Evolutionary conservation across 768 basidiomycete genomes (phyloP), one percentile per base, ranked within the genome.

Genomic region (Guyanaporus albipodus): DNA sequence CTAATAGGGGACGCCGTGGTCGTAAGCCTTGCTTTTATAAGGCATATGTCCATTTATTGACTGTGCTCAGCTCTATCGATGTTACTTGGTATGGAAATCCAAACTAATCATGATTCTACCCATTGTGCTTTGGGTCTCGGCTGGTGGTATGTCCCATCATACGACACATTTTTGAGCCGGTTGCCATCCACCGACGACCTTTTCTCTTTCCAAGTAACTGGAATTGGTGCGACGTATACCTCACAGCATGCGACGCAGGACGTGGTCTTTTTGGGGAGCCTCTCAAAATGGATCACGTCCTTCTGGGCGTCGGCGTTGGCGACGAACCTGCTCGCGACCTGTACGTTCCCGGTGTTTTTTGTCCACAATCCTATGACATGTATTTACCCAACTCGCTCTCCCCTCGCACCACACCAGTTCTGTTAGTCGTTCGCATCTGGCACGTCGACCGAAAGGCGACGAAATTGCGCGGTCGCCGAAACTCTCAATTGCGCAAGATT

Each of bases 21-120:
- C n/a, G 53, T 54, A 34, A 39, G 53, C 9, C 5, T 38, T 37
- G 6, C 12, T 22, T 17, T 35, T n/a, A 11, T 28, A 4, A 1
- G 14, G 15, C 8, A 23, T 7, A 10, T 28, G 2, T 4, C 37
- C 21, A 6, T n/a, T 27, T 7, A 8, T 19, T 32, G 4, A 46
- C 12, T 19, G 6, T 6, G 17, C 29, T 32, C 34, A 54, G 53
- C 41, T 54, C 37, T 52, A 54, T 24, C 53, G 53, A 8, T 52
- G 53, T 24, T 41, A 46, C 31, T 28, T 19, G 36, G 42, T 46
- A 7, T 53, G 52, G 49, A 31, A 37, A 29, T 44, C 43, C 29
- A 37, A 36, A 28, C 17, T 37, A n/a, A 8, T 44, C 27, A 44
- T 45, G 38, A 24, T 54, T 8, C 27, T 52, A 11, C 53, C 53